Evolutionary conservation across 257 asterid species (phyloP).

Genomic region (Lycium barbarum): DNA sequence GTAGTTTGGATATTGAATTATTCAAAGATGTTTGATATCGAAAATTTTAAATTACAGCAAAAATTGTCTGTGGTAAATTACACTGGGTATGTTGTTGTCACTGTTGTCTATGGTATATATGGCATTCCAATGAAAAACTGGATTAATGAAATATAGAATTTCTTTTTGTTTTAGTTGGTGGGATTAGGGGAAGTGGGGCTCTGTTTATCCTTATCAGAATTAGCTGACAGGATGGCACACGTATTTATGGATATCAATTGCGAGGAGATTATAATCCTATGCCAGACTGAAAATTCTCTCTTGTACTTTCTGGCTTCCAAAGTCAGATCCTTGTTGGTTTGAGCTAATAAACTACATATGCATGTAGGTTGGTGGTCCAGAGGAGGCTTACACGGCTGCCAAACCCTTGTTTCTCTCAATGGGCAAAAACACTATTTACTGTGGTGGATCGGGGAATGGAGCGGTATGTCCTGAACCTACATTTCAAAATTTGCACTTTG

Average conservation of each 20-base stretch:
- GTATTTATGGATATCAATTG: neutral
- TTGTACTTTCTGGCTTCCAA: slow-evolving; percentile 16
- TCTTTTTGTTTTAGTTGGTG: slow-evolving; percentile 10
- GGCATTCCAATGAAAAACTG: neutral
- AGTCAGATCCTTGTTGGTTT: slow-evolving; percentile 17
- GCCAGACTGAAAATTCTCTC: neutral
- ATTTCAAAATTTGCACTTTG: neutral
- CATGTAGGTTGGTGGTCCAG: slow-evolving; percentile 87
- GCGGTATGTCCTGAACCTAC: slow-evolving; percentile 56
- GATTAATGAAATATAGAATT: neutral
- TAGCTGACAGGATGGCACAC: neutral
- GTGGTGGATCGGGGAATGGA: slow-evolving; percentile 99
- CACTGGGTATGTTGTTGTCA: too few species aligned
- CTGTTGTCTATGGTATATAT: neutral
- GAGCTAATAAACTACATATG: slow-evolving; percentile 31
- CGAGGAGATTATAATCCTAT: neutral
- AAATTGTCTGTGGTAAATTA: neutral
- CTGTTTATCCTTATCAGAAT: neutral
- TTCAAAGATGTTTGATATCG: slow-evolving; percentile 14
- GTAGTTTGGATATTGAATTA: slow-evolving; percentile 21
- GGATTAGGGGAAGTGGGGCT: neutral
- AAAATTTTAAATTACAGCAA: neutral
- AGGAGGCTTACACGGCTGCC: slow-evolving; percentile 75
- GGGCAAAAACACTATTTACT: slow-evolving; percentile 86
- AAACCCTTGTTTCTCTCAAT: slow-evolving; percentile 80